Evolutionary conservation across 2,329 filamentous ascomycete species (phyloP).

Genomic region (Gyromitra esculenta): DNA sequence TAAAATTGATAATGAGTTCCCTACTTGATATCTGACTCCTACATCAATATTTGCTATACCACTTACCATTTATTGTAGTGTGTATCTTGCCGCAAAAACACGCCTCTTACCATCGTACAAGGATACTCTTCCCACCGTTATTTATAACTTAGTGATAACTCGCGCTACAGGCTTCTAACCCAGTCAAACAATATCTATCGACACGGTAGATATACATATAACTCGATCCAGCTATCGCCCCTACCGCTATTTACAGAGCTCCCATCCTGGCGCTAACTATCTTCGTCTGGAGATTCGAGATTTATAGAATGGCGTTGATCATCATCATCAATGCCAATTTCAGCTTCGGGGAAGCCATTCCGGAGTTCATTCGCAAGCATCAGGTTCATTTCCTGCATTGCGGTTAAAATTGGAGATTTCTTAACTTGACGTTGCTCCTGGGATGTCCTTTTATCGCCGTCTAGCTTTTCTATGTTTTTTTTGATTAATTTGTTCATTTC

Average conservation of each 20-base stretch:
- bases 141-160: too few relatives aligned
- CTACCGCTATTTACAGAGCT: neutral
- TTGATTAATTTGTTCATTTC: neutral
- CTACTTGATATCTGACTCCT: too few relatives aligned
- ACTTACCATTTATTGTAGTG: too few relatives aligned
- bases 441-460: neutral
- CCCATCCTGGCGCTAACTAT: neutral
- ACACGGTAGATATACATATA: too few relatives aligned
- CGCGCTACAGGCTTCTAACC: too few relatives aligned
- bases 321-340: neutral
- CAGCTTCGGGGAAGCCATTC: neutral
- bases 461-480: neutral
- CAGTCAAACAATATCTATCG: too few relatives aligned
- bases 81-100: too few relatives aligned
- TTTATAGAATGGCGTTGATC: neutral
- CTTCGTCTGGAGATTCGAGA: neutral
- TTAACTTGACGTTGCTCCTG: neutral
- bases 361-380: conserved; percentile 1
- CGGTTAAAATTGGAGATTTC: neutral
- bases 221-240: too few relatives aligned
- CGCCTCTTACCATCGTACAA: too few relatives aligned
- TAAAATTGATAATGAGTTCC: too few relatives aligned
- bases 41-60: too few relatives aligned
- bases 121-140: too few relatives aligned
- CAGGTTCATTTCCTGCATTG: neutral